phyloP scores from a whole-genome alignment of 164 flowering plant genomes.

The Pachysandra terminalis region DNA sequence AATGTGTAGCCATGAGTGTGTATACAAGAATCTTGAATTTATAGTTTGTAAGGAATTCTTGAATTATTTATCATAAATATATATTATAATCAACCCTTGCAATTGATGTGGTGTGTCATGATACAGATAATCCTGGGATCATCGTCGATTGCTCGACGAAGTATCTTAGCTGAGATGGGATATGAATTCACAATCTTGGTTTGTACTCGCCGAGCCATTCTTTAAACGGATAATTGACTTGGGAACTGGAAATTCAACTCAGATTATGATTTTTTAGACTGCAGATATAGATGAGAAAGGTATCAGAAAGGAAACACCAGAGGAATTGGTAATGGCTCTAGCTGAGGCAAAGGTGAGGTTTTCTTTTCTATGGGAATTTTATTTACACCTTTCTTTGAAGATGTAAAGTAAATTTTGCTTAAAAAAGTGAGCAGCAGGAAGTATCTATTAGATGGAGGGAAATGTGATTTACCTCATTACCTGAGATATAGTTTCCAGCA shows the following conservation, averaged over 20 bases:
- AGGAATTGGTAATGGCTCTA: constrained; percentile 86
- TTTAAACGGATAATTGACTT: not conserved
- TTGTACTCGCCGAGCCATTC: constrained; percentile 7
- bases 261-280: constrained; percentile 41
- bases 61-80: no score
- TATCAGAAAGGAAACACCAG: constrained; percentile 76
- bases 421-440: no score
- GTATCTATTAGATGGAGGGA: no score
- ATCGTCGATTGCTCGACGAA: constrained; percentile 62
- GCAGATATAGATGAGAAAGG: constrained; percentile 92
- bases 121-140: constrained; percentile 91
- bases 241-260: constrained; percentile 7
- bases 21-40: no score
- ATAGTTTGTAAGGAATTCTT: no score
- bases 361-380: not conserved
- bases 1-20: no score
- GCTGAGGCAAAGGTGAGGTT: constrained; percentile 82
- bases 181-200: constrained; percentile 77
- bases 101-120: not conserved
- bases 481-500: no score
- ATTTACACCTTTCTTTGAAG: not conserved
- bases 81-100: no score
- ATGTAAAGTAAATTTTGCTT: no score
- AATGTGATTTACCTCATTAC: no score
- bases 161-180: constrained; percentile 84